Percentiles rank a stretch among this genome's conserved stretches.
phyloP scores from a whole-genome alignment of 768 basidiomycete genomes.

The Steccherinum ochraceum region DNA sequence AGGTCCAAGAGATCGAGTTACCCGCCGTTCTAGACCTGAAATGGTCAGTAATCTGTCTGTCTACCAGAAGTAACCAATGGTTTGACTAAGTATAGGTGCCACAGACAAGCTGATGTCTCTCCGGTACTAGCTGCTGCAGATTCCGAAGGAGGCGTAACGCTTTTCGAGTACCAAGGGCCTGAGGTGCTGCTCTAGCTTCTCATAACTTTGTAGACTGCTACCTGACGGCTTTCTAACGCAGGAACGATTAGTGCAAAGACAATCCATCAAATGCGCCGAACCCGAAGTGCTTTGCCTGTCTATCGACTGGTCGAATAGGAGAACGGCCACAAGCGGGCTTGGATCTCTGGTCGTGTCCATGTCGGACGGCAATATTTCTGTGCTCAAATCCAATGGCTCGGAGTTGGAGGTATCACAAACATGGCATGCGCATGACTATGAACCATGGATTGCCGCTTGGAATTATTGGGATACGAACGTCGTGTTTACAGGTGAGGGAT shows the following conservation, averaged over 20 bases:
- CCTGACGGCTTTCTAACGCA: background rate
- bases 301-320: constrained; percentile 86
- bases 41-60: too few species aligned
- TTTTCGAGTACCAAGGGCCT: constrained; percentile 49
- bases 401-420: constrained; percentile 41
- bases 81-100: constrained; percentile 42
- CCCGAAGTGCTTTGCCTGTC: constrained; percentile 76
- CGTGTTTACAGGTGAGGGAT: constrained; percentile 82
- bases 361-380: constrained; percentile 71
- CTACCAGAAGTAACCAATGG: too few species aligned
- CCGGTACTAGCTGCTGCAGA: constrained; percentile 72
- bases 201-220: background rate
- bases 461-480: constrained; percentile 77
- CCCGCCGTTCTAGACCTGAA: constrained; percentile 92
- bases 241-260: constrained; percentile 29
- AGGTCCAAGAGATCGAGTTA: too few species aligned
- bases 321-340: constrained; percentile 37
- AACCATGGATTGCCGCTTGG: constrained; percentile 93
- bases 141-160: constrained; percentile 72
- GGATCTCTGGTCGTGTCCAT: constrained; percentile 73
- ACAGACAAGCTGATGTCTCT: constrained; percentile 32
- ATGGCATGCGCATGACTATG: constrained; percentile 90
- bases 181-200: constrained; percentile 32
- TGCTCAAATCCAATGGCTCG: constrained; percentile 44
- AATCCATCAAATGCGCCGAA: constrained; percentile 41